Percentiles rank a stretch among this genome's conserved stretches.
Evolutionary conservation across 805 yeast genomes (phyloP).

Genomic region (Kuraishia borneana): DNA sequence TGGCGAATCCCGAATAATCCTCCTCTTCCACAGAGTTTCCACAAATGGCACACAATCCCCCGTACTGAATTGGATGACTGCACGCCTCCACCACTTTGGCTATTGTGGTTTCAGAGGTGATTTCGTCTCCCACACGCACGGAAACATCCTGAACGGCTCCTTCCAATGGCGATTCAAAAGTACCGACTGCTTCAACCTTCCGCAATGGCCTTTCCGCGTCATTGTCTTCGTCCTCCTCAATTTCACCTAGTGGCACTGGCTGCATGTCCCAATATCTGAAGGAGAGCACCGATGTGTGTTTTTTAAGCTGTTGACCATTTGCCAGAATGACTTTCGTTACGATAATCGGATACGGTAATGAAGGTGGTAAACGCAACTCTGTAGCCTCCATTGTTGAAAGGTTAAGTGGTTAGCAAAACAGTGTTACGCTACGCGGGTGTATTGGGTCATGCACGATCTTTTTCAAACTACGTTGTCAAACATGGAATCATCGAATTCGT

Average conservation of each 20-base stretch:
- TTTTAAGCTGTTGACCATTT: slow-evolving; percentile 33
- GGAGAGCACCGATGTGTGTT: slow-evolving; percentile 43
- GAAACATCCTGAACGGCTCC: slow-evolving; percentile 48
- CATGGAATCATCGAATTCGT: slow-evolving; percentile 15
- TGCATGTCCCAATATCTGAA: slow-evolving; percentile 62
- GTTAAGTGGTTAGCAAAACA: too few relatives aligned
- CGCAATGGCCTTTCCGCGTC: slow-evolving; percentile 26
- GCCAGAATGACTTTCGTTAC: slow-evolving; percentile 36
- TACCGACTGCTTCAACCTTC: slow-evolving; percentile 58
- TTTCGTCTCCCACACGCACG: slow-evolving; percentile 48
- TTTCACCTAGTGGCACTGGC: slow-evolving; percentile 38
- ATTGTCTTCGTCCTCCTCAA: slow-evolving; percentile 14
- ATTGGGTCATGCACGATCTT: background rate
- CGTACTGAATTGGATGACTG: slow-evolving; percentile 85
- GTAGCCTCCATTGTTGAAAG: too few relatives aligned
- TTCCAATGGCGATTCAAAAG: slow-evolving; percentile 75
- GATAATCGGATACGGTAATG: slow-evolving; percentile 59
- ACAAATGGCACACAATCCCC: slow-evolving; percentile 90
- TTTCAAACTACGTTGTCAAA: slow-evolving; percentile 8
- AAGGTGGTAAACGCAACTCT: slow-evolving; percentile 43
- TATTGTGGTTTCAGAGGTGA: slow-evolving; percentile 38
- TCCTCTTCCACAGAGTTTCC: slow-evolving; percentile 67
- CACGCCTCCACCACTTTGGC: slow-evolving; percentile 70
- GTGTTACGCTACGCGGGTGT: too few relatives aligned
- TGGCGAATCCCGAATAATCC: slow-evolving; percentile 64